Percentiles rank a stretch among this genome's conserved stretches.
Conservation (phyloP, 1,284 basidiomycete species). For the Leucocoprinus gongylophorus region DNA sequence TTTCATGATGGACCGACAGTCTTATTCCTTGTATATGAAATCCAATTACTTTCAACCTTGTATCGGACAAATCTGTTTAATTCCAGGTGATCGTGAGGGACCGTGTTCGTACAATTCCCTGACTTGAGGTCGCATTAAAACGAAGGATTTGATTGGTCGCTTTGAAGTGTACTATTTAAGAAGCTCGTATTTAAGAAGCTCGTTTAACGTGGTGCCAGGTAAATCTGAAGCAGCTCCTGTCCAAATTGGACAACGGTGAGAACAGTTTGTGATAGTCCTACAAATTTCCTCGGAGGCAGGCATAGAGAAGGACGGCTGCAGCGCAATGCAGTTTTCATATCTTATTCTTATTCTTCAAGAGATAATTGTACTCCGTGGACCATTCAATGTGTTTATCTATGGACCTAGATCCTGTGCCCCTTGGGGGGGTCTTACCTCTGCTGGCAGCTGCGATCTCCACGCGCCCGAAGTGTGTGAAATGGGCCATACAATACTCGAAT, state of each 20-base stretch:
- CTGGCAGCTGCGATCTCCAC: slow-evolving; percentile 11
- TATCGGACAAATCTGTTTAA: no score
- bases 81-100: no score
- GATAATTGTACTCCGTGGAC: not conserved
- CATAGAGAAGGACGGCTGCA: not conserved
- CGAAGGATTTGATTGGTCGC: not conserved
- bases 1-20: no score
- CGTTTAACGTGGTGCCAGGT: not conserved
- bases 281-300: not conserved
- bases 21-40: no score
- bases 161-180: not conserved
- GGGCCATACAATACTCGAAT: slow-evolving; percentile 7
- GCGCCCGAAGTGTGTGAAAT: not conserved
- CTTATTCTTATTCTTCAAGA: not conserved
- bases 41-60: no score
- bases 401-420: not conserved
- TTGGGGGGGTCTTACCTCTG: not conserved
- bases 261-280: not conserved
- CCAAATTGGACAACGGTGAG: not conserved
- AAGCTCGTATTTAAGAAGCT: slow-evolving; percentile 3
- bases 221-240: not conserved
- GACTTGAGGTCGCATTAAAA: no score
- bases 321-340: not conserved
- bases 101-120: no score
- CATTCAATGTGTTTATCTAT: not conserved